Conservation (phyloP, 805 yeast genomes). For the Candida palmyrensis region DNA sequence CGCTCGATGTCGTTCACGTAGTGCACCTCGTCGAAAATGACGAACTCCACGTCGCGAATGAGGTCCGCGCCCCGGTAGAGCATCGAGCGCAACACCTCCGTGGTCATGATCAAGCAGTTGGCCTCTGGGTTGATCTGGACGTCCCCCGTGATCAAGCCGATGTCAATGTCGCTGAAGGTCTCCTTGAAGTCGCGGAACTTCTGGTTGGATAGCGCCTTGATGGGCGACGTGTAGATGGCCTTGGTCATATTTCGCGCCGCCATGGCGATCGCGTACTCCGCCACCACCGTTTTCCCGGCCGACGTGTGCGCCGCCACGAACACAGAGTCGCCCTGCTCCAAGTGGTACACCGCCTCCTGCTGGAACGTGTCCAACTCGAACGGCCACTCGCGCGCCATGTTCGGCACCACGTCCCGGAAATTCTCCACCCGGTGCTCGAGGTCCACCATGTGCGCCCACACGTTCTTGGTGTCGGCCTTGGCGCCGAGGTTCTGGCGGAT, state of each 20-base stretch:
- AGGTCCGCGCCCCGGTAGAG: slow-evolving; percentile 93
- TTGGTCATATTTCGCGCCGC: slow-evolving; percentile 94
- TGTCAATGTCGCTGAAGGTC: slow-evolving; percentile 74
- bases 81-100: slow-evolving; percentile 94
- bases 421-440: slow-evolving; percentile 77
- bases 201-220: slow-evolving; percentile 85
- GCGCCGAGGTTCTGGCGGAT: slow-evolving; percentile 18
- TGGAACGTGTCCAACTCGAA: slow-evolving; percentile 93
- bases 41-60: slow-evolving; percentile 95
- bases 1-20: slow-evolving; percentile 95
- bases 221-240: slow-evolving; percentile 94
- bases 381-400: slow-evolving; percentile 92
- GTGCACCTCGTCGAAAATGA: slow-evolving; percentile 96
- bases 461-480: slow-evolving; percentile 36
- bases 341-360: slow-evolving; percentile 92
- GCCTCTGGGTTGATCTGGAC: slow-evolving; percentile 97
- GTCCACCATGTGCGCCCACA: slow-evolving; percentile 96
- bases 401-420: slow-evolving; percentile 83
- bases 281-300: slow-evolving; percentile 98
- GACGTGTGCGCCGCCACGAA: slow-evolving; percentile 99
- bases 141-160: slow-evolving; percentile 95
- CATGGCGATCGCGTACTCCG: slow-evolving; percentile 97
- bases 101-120: slow-evolving; percentile 93
- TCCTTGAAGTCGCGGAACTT: slow-evolving; percentile 84
- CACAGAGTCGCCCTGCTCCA: slow-evolving; percentile 97